Percentiles rank a stretch among this genome's conserved stretches.
Conservation (phyloP, 1,284 basidiomycete genomes). For the Tilletia setariae region DNA sequence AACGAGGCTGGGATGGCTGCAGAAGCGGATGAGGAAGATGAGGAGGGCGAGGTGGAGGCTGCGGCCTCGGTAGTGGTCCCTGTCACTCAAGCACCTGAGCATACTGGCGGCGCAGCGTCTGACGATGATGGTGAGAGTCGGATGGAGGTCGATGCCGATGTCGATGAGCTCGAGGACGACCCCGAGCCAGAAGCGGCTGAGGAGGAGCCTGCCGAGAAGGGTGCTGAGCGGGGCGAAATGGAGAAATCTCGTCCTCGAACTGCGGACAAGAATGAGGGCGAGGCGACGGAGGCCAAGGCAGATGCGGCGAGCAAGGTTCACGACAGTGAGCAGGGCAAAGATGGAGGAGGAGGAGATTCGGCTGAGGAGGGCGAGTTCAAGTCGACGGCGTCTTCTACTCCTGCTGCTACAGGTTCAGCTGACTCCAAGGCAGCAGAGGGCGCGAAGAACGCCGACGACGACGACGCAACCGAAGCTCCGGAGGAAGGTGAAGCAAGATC, state of each 20-base stretch:
- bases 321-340: background rate
- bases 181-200: background rate
- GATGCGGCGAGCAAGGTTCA: background rate
- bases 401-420: background rate
- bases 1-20: background rate
- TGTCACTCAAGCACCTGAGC: background rate
- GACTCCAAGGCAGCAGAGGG: background rate
- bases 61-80: background rate
- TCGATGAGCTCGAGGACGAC: background rate
- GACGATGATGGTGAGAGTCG: conserved; percentile 9
- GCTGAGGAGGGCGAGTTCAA: conserved; percentile 14
- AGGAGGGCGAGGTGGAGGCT: conserved; percentile 6
- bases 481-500: background rate
- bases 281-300: background rate
- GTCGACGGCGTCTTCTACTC: conserved; percentile 8
- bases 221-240: background rate
- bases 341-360: background rate
- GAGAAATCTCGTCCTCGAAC: background rate
- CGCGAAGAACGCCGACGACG: background rate
- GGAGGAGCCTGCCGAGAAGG: background rate
- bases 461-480: conserved; percentile 3
- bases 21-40: conserved; percentile 16
- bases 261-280: background rate
- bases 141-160: conserved; percentile 11
- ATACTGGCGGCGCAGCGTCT: background rate